Percentiles rank a stretch among this genome's conserved stretches.
phyloP scores from a whole-genome alignment of 495 filamentous ascomycete genomes.

The Aspergillus cavernicola region DNA sequence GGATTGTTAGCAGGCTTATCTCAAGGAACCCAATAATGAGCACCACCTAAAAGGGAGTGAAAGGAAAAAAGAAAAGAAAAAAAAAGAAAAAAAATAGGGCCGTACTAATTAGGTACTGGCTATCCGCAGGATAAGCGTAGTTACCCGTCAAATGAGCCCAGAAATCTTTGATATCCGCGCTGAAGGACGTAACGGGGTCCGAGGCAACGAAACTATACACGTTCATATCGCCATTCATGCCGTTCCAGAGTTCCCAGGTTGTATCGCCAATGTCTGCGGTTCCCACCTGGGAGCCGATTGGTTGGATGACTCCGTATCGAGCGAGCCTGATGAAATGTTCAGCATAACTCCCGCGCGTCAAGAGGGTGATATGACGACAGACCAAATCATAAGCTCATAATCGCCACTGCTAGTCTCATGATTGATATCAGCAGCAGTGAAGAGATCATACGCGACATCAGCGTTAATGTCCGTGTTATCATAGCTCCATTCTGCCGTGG shows the following conservation, averaged over 20 bases:
- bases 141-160: slow-evolving; percentile 37
- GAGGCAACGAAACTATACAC: slow-evolving; percentile 45
- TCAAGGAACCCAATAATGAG: neutral
- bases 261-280: slow-evolving; percentile 28
- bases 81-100: neutral
- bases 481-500: slow-evolving; percentile 37
- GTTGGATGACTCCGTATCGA: slow-evolving; percentile 30
- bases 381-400: slow-evolving; percentile 50
- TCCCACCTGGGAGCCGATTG: slow-evolving; percentile 34
- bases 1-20: neutral
- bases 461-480: slow-evolving; percentile 34
- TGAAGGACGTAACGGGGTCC: slow-evolving; percentile 28
- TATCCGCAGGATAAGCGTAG: slow-evolving; percentile 32
- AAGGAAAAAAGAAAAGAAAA: neutral
- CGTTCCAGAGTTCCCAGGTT: slow-evolving; percentile 38
- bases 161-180: slow-evolving; percentile 40
- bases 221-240: slow-evolving; percentile 34
- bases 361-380: neutral
- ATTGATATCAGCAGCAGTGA: slow-evolving; percentile 42
- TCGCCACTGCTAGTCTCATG: slow-evolving; percentile 43
- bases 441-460: slow-evolving; percentile 47
- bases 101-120: slow-evolving; percentile 47
- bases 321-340: slow-evolving; percentile 27
- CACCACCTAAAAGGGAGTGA: no score
- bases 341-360: neutral